Evolutionary conservation across 345 rosid genomes (phyloP).

Genomic region (Aquilaria yunnanensis): DNA sequence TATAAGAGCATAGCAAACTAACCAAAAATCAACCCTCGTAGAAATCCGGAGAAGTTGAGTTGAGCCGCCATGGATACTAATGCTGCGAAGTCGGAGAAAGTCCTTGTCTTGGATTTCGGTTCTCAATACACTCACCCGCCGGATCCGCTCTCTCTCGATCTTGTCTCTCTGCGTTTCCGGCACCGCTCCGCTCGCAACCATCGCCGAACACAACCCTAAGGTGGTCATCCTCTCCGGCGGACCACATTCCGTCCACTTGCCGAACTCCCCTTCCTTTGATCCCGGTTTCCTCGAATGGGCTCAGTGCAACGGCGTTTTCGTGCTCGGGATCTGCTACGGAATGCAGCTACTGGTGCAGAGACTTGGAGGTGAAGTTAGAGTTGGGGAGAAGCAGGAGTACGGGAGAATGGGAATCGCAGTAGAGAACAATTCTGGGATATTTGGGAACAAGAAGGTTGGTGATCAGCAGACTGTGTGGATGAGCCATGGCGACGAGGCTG

Average conservation of each 20-base stretch:
- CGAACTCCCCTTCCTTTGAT: constrained; percentile 57
- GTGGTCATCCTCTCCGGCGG: constrained; percentile 91
- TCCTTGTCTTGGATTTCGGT: constrained; percentile 74
- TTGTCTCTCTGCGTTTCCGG: constrained; percentile 81
- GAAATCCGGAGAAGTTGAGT: no score
- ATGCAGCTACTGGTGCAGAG: constrained; percentile 74
- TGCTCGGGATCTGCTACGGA: constrained; percentile 81
- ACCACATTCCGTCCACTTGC: constrained; percentile 78
- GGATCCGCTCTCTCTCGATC: constrained; percentile 71
- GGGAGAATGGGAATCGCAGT: constrained; percentile 93
- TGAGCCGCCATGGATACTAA: constrained; percentile 24
- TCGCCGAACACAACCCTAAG: constrained; percentile 47
- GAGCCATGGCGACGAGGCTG: constrained; percentile 93
- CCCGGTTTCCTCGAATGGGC: constrained; percentile 71
- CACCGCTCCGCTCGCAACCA: constrained; percentile 53
- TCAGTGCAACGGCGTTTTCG: constrained; percentile 33
- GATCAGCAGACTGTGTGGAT: constrained; percentile 80
- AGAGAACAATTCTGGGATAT: constrained; percentile 37
- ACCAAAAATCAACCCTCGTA: no score
- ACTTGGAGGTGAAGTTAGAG: constrained; percentile 62
- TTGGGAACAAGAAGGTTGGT: constrained; percentile 52
- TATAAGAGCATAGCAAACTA: no score
- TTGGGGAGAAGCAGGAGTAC: constrained; percentile 75
- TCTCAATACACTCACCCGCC: constrained; percentile 94
- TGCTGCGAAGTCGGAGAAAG: constrained; percentile 46